Evolutionary conservation across 2,329 filamentous ascomycete genomes (phyloP), one percentile per base, ranked within the genome.

Genomic region (Neocucurbitaria cava): DNA sequence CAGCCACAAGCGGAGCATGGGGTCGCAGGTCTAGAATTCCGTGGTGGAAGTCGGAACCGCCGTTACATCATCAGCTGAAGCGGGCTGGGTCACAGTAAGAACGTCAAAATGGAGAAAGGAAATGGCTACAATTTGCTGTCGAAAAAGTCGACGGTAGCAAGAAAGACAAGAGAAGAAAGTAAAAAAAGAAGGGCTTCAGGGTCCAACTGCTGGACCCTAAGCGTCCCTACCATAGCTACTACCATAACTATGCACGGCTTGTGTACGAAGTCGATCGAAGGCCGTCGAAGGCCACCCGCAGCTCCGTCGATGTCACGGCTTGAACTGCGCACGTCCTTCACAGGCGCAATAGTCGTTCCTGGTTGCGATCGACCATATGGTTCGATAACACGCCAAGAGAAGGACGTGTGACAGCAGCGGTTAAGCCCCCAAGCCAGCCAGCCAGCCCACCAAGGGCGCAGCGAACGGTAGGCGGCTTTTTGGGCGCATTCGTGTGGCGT

Each of bases 251-350:
- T 31, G 36, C 23, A 21, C 43, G 52, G 26, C 33, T 42, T 24
- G 17, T 33, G 36, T 28, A 24, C 28, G 43, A 51, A 56, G 48
- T 51, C 52, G 52, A 48, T 48, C 47, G 43, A 48, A 33, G n/a
- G n/a, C 24, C n/a, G 45, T 48, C 47, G 43, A 48, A 33, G n/a
- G n/a, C 24, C n/a, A 49, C 28, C 24, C 7, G 3, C 24, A 18
- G 9, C 17, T 31, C 30, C 38, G 24, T 24, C 39, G 24, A 40
- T 45, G 39, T 53, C 50, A 53, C 40, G 9, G 31, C n/a, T 39
- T 6, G 17, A 21, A 20, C 10, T 23, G 39, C 28, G 31, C 41
- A 18, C 28, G 9, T 5, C 21, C 13, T 18, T 17, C n/a, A 5
- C 20, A 30, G 13, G 42, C 26, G 28, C 8, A 9, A 36, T 23